Percentiles rank a stretch among this genome's conserved stretches.
Evolutionary conservation across 2,329 filamentous ascomycete species (phyloP).

Genomic region (Aspergillus glaucus): DNA sequence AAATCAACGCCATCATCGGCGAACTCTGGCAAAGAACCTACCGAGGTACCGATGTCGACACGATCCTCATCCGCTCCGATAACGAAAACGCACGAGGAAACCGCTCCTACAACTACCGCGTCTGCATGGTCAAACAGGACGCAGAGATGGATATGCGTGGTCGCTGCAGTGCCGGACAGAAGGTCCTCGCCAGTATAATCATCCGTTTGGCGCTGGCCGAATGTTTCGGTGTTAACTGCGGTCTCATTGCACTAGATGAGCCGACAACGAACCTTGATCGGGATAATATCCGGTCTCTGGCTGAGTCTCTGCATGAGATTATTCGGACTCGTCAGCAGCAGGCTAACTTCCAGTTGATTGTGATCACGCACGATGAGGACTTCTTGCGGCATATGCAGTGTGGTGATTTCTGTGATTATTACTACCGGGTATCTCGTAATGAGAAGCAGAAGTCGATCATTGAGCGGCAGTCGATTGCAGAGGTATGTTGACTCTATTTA

Average conservation of each 20-base stretch:
- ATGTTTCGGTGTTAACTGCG: slow-evolving; percentile 93
- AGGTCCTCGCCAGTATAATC: slow-evolving; percentile 93
- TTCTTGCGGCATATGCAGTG: slow-evolving; percentile 92
- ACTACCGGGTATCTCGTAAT: slow-evolving; percentile 79
- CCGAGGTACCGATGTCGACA: slow-evolving; percentile 94
- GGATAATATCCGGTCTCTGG: slow-evolving; percentile 89
- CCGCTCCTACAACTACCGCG: slow-evolving; percentile 90
- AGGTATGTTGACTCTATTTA: slow-evolving; percentile 28
- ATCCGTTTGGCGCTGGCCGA: slow-evolving; percentile 94
- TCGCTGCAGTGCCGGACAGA: slow-evolving; percentile 92
- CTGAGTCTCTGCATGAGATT: slow-evolving; percentile 76
- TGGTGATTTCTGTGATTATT: slow-evolving; percentile 85
- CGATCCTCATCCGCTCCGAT: slow-evolving; percentile 89
- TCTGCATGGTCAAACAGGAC: slow-evolving; percentile 96
- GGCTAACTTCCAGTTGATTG: slow-evolving; percentile 93
- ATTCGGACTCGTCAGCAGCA: slow-evolving; percentile 78
- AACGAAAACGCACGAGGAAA: slow-evolving; percentile 69
- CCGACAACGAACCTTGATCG: slow-evolving; percentile 94
- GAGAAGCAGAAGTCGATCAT: slow-evolving; percentile 84
- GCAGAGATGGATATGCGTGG: slow-evolving; percentile 99
- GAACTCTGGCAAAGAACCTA: slow-evolving; percentile 98
- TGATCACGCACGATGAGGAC: slow-evolving; percentile 98
- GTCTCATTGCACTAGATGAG: slow-evolving; percentile 92
- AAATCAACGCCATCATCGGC: slow-evolving; percentile 89
- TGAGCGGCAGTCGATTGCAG: slow-evolving; percentile 53